These are phyloP conservation scores for Candida sanyiensis DNA, from an alignment of 805 yeast species.

Conservation along the genomic window DNA sequence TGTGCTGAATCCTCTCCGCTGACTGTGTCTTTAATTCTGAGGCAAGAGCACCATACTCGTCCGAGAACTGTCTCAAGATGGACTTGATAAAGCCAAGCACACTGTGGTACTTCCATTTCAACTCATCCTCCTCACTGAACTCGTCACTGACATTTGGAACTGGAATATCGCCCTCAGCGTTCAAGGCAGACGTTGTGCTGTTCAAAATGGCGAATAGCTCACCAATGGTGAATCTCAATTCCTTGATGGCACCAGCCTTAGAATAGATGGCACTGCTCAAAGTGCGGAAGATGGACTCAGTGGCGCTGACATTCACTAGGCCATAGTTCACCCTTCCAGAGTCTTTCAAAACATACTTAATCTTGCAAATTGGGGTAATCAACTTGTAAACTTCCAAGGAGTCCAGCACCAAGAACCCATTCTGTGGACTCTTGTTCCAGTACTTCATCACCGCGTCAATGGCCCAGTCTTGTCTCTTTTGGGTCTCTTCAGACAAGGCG, in stretches of 20 bases:
- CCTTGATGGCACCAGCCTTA: conserved; percentile 19
- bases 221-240: conserved; percentile 27
- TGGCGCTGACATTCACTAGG: conserved; percentile 39
- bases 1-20: conserved; percentile 28
- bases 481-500: conserved; percentile 15
- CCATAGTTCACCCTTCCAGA: conserved; percentile 29
- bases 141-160: conserved; percentile 24
- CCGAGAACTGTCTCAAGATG: conserved; percentile 38
- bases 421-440: conserved; percentile 63
- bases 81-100: conserved; percentile 34
- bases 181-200: conserved; percentile 19
- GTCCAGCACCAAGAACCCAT: conserved; percentile 55
- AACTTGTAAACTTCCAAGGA: conserved; percentile 43
- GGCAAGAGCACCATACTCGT: conserved; percentile 32
- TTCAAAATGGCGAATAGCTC: conserved; percentile 22
- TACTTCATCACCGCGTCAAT: conserved; percentile 52
- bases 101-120: conserved; percentile 38
- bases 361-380: conserved; percentile 35
- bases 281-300: conserved; percentile 37
- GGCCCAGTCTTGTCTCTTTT: conserved; percentile 36
- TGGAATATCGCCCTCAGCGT: conserved; percentile 19
- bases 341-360: conserved; percentile 38
- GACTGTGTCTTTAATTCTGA: conserved; percentile 32
- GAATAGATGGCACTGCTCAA: conserved; percentile 25
- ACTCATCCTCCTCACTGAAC: conserved; percentile 30